Base-by-base conservation (phyloP, 2,329 filamentous ascomycete species). In the Aureobasidium pullulans region DNA sequence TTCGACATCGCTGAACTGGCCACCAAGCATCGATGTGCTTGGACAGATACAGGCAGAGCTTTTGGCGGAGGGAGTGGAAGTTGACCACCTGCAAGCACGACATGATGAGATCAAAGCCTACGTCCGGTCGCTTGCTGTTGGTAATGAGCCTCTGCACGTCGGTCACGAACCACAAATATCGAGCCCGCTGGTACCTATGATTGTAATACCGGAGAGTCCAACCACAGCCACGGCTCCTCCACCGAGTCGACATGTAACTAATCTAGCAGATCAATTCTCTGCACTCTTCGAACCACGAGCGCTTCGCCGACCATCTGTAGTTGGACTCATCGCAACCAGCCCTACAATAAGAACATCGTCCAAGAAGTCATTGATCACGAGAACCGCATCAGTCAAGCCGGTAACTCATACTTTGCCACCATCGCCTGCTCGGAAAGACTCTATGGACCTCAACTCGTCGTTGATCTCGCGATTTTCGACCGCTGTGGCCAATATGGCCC, bases 51-150 rank as follows among this genome's bases (percentile, higher is more conserved):
- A 57, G 42, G 16, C 42, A 8, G 53, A 57, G 43, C 53, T 57
- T 19, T 5, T 57, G 32, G 53, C 53, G 1, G 53, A 57, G 19
- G 53, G 53, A 5, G 43, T 57, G 15, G 42, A 57, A 28, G 13
- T 47, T 4, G 53, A 57, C 15, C 40, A 57, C 15, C 29, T 57
- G 16, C 53, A 57, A 13, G 10, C 28, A 5, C 23, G 43, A 6
- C 32, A 47, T 10, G 42, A 57, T 16, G 53, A 57, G 32, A 57
- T 57, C 15, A 57, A 47, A 32, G 53, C 39, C 13, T 57, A 47
- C 31, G 31, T 57, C 1, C 53, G 53, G 1, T 39, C 39, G 11
- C 32, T 57, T 9, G 53, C 53, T 7, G 13, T 56, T 2, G 28
- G 52, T 2, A 29, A 56, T 15, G 23, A 7, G 6, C 36, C 19